Percentiles rank a stretch among this genome's conserved stretches.
phyloP scores from a whole-genome alignment of 1,139 yeast genomes.

The Saccharomycopsis phalli region DNA sequence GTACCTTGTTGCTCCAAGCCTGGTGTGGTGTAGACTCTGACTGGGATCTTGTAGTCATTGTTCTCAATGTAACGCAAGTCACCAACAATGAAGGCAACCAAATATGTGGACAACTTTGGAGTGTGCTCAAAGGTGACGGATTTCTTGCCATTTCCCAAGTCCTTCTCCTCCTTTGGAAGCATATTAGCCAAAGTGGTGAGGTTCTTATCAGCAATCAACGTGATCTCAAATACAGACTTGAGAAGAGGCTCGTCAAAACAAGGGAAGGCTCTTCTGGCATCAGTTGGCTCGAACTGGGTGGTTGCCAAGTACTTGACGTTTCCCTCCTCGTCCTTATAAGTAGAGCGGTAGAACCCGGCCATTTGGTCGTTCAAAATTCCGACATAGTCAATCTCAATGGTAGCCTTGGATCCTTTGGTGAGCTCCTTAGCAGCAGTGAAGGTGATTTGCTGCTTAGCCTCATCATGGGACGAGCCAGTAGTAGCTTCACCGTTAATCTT shows the following conservation, averaged over 20 bases:
- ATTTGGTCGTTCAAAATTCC: conserved; percentile 71
- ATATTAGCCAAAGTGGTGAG: conserved; percentile 71
- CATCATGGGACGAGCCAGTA: conserved; percentile 29
- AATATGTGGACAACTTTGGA: conserved; percentile 67
- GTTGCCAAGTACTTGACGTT: conserved; percentile 51
- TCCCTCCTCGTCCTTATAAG: conserved; percentile 50
- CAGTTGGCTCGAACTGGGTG: conserved; percentile 86
- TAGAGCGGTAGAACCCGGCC: conserved; percentile 83
- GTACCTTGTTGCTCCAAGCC: conserved; percentile 57
- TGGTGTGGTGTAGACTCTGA: conserved; percentile 62
- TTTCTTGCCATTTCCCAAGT: conserved; percentile 38
- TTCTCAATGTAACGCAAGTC: conserved; percentile 65
- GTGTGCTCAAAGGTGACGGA: conserved; percentile 46
- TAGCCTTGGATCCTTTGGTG: conserved; percentile 34
- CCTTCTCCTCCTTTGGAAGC: conserved; percentile 51
- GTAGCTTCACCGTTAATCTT: conserved; percentile 33
- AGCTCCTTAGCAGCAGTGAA: conserved; percentile 49
- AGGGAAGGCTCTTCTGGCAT: conserved; percentile 86
- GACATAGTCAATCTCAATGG: conserved; percentile 48
- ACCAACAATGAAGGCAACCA: conserved; percentile 71
- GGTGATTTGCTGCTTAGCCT: conserved; percentile 54
- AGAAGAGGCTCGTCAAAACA: conserved; percentile 82
- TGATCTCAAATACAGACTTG: conserved; percentile 68
- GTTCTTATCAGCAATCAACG: conserved; percentile 48
- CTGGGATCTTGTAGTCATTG: conserved; percentile 49